These are phyloP conservation scores for Diutina neorugosa DNA, from an alignment of 1,139 yeast genomes.

Conservation along the genomic window DNA sequence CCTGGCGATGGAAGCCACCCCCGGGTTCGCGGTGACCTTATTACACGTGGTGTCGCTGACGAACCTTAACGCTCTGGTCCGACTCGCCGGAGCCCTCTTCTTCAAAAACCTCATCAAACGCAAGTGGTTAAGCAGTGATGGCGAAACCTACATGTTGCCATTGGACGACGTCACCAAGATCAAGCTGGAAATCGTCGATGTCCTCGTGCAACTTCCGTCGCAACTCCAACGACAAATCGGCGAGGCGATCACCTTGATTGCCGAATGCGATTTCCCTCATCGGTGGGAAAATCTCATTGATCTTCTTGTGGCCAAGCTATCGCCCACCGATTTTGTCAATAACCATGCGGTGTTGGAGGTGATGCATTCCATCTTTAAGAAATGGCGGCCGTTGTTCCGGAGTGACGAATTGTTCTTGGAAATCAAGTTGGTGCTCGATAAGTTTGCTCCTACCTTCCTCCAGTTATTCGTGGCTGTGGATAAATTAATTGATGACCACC, in stretches of 20 bases:
- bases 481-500: constrained; percentile 40
- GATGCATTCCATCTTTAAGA: constrained; percentile 88
- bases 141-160: constrained; percentile 50
- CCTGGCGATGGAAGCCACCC: constrained; percentile 46
- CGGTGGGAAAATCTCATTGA: constrained; percentile 76
- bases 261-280: constrained; percentile 92
- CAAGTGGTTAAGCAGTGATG: constrained; percentile 86
- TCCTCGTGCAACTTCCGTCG: constrained; percentile 73
- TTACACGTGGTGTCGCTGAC: constrained; percentile 67
- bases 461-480: constrained; percentile 57
- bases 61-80: constrained; percentile 39
- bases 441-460: constrained; percentile 76
- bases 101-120: constrained; percentile 81
- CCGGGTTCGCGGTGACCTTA: constrained; percentile 66
- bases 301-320: constrained; percentile 55
- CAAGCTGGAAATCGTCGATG: constrained; percentile 63
- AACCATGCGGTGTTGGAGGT: constrained; percentile 84
- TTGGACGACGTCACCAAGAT: constrained; percentile 51
- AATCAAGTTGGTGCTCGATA: constrained; percentile 74
- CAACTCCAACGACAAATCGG: constrained; percentile 82
- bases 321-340: constrained; percentile 51
- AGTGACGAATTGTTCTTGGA: constrained; percentile 84
- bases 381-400: constrained; percentile 93
- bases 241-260: constrained; percentile 83
- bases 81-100: constrained; percentile 83